Base-by-base conservation (phyloP, 2,329 filamentous ascomycete genomes). In the Chalaropsis ovoidea region DNA sequence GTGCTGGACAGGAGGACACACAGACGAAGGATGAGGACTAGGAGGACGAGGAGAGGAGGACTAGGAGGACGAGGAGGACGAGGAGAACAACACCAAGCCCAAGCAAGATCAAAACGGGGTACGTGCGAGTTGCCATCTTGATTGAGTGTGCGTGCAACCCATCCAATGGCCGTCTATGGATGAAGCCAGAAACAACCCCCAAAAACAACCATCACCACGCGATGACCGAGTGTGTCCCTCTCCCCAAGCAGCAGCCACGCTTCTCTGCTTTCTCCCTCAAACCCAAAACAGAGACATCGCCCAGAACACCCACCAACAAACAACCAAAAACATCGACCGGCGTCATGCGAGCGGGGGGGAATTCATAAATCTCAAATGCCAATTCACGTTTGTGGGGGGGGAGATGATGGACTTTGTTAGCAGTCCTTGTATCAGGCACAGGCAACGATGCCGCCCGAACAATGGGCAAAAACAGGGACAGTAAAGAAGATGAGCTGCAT, bases 1-100 rank as follows among this genome's bases (percentile, higher is more conserved):
- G 54, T 35, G 15, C 24, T 31, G 54, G 39, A 22, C 19, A 58
- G 54, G 54, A 58, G n/a, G 27, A 39, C 35, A 58, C 54, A 58
- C 54, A 58, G 7, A 31, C 31, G 15, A 19, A 22, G 54, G 31
- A 19, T 10, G 15, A 31, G 22, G 22, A 13, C 8, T 22, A 56
- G 22, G 13, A 31, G 49, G 19, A 42, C n/a, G n/a, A n/a, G 42
- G 47, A 27, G 6, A 17, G 15, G 27, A 56, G 24, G 27, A 56
- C 7, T 22, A 27, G 27, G 54, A 58, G 5, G 27, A 56, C 7
- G 15, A 4, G 15, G 27, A 56, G 24, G 27, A 56, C 7, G 52
- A 27, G 27, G 54, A 58, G 5, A 17, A 35, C 54, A 39, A 39
- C 15, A 35, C 54, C 13, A 58, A 39, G 5, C 24, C 27, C 15